Evolutionary conservation across 2,329 filamentous ascomycete genomes (phyloP), one percentile per base, ranked within the genome.

Genomic region (Penicillium rolfsii): DNA sequence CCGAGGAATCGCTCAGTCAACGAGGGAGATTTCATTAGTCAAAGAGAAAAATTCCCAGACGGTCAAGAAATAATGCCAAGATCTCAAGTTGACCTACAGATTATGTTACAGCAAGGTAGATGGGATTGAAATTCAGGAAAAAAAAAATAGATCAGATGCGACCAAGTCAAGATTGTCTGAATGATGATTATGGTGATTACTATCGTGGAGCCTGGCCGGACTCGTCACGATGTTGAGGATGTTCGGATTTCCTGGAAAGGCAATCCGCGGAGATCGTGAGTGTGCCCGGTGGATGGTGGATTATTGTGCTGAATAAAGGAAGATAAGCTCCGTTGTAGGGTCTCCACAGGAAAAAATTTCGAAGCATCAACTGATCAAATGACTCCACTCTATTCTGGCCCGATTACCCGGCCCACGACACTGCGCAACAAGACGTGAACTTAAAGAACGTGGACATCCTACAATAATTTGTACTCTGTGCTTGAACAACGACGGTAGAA

Each of bases 251-350:
- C 67, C 67, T 28, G 50, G 62, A 55, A 33, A 50, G 60, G 67
- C 64, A 70, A 69, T 62, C 67, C 67, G 67, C 61, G 63, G 63
- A 55, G 67, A 70, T 70, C 67, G 65, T 68, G 63, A 68, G 66
- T 61, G 63, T 56, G 49, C 60, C 55, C 4, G 52, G 19, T 41
- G 50, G 50, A 38, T 38, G 4, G 12, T 36, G 33, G 60, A 57
- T 57, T 57, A 57, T 65, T 58, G 30, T n/a, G 24, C 16, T 53
- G 33, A 57, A 53, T 61, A 62, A 57, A 61, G 57, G 45, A 60
- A 64, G 62, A 70, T 70, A 70, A 70, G 67, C 65, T 70, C 61
- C 64, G 62, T 55, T 14, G 55, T 22, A 63, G 12, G 19, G 67
- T 65, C 66, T 57, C 67, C 67, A 70, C 67, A 53, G 67, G 65